A percentile compares a stretch with the other conserved stretches of the same genome.
Conservation (phyloP, 257 asterid species). For the Rauvolfia tetraphylla region DNA sequence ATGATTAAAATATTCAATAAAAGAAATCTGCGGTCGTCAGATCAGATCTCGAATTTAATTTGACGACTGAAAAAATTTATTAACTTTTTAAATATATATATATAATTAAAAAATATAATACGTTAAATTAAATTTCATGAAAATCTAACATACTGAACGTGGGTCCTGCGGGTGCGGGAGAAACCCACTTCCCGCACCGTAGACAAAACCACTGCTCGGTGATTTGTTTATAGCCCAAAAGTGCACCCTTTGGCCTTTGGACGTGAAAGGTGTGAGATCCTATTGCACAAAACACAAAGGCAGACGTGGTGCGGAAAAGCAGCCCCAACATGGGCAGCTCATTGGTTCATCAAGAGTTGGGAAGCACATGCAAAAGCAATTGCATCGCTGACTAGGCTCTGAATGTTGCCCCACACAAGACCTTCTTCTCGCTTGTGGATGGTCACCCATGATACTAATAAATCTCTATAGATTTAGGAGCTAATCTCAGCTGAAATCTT, state of each 20-base stretch:
- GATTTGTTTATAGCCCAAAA: constrained; percentile 19
- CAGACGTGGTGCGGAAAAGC: constrained; percentile 13
- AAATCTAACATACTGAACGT: no score
- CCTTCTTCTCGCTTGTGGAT: constrained; percentile 28
- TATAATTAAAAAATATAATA: no score
- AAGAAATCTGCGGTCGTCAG: no score
- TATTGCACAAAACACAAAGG: constrained; percentile 11
- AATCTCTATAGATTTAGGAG: neutral
- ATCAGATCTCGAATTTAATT: no score
- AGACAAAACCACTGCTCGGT: constrained; percentile 14
- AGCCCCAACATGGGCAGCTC: constrained; percentile 32
- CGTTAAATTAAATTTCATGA: no score
- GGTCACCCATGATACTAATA: constrained; percentile 30
- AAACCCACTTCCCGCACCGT: no score
- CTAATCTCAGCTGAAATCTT: neutral
- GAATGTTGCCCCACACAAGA: constrained; percentile 19
- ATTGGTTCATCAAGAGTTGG: constrained; percentile 38
- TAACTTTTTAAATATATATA: no score
- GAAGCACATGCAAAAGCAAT: constrained; percentile 37
- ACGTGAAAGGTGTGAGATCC: neutral
- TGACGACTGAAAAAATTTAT: no score
- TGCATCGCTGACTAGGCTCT: constrained; percentile 37
- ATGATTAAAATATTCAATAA: no score
- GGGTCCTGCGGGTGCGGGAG: no score
- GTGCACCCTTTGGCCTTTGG: neutral